Base-by-base conservation (phyloP, 345 rosid genomes). In the Limnanthes douglasii region DNA sequence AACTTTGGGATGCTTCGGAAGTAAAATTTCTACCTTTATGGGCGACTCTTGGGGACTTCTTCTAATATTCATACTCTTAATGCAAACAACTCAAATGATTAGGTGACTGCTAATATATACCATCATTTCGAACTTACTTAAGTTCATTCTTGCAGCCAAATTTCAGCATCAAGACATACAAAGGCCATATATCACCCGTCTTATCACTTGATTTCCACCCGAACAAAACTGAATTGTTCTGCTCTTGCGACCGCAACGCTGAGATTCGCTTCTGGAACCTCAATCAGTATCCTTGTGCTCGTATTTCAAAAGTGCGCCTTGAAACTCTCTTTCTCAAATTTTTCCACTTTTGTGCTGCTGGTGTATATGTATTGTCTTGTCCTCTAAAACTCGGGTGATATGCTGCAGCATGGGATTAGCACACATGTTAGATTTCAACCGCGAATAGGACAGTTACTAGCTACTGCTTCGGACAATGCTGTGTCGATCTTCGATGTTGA, bases 161-260 rank as follows among this genome's bases (percentile, higher is more conserved):
- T 51, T 46, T 30, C 30, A 43, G 55, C 15, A 19, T 42, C 18
- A 11, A 42, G 33, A 51, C 25, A 37, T 49, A 56, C 17, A 23
- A 12, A 31, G 68, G 68, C 29, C 56, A 56, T 25, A 14, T 23
- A 16, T 51, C 51, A 3, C 59, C 29, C 35, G 51, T 62, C 42
- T 37, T 43, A 13, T 53, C 68, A 28, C 22, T 64, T 24, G 69
- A 58, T 46, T 58, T 64, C 30, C 61, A 53, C 31, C 65, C 61
- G 11, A 41, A 37, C 26, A 32, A 49, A 21, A 13, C 23, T 2
- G 58, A 64, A 17, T 18, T 57, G 6, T 57, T 63, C 16, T 53
- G 51, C 46, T 64, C 58, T 10, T 44, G 55, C 34, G 69, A 57
- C 30, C 8, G 31, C 20, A 37, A 58, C 37, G 53, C 41, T 20